These are phyloP conservation scores for Datisca glomerata DNA, from an alignment of 306 rosid species.

Conservation along the genomic window DNA sequence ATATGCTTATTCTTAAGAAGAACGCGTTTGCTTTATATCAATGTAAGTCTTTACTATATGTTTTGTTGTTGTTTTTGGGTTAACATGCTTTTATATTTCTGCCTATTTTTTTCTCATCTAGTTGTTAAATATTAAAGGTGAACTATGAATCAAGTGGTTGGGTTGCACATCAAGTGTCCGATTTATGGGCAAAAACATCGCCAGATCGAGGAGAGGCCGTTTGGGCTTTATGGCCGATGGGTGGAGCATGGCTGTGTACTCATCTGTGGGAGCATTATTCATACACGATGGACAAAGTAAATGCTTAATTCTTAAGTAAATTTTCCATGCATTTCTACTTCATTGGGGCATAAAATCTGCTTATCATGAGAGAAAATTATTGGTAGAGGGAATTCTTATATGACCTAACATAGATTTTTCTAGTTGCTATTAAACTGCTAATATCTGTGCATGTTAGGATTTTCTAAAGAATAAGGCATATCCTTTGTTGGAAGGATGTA, in stretches of 20 bases:
- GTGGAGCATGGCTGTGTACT: conserved; percentile 88
- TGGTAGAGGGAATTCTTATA: too few species aligned
- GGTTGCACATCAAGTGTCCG: conserved; percentile 94
- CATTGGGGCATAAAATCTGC: too few species aligned
- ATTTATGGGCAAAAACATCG: conserved; percentile 87
- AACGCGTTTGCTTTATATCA: too few species aligned
- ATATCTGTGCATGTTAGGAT: too few species aligned
- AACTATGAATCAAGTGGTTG: conserved; percentile 83
- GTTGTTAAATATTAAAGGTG: conserved; percentile 55
- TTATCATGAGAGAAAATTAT: too few species aligned
- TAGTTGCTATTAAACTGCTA: too few species aligned
- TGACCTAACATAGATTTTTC: too few species aligned
- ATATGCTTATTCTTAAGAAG: too few species aligned
- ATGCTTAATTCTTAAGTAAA: background rate
- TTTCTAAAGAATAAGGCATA: conserved; percentile 82
- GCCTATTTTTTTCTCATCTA: background rate
- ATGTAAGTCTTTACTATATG: too few species aligned
- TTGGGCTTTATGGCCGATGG: conserved; percentile 97
- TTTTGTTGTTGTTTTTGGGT: background rate
- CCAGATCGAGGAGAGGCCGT: conserved; percentile 85
- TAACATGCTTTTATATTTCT: too few species aligned
- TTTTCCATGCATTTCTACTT: too few species aligned
- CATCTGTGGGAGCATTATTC: conserved; percentile 96
- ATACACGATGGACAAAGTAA: conserved; percentile 80
- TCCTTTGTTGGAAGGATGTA: conserved; percentile 91